phyloP scores from a whole-genome alignment of 768 basidiomycete genomes.

The Tylopilus sp. region DNA sequence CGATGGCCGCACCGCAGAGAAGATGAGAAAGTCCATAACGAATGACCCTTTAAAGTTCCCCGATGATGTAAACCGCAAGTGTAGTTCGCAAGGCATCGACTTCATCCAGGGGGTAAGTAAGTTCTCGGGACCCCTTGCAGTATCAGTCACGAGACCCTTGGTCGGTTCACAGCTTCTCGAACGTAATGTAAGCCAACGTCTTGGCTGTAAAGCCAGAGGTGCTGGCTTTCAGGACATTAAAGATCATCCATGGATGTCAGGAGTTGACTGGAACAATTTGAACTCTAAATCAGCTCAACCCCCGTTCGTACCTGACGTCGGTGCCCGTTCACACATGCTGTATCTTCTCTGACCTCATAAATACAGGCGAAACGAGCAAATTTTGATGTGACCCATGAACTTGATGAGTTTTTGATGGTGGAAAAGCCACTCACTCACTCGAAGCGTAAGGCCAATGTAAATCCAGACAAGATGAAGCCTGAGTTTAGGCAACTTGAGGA shows the following conservation, averaged over 20 bases:
- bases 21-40: conserved; percentile 83
- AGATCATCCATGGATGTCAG: conserved; percentile 79
- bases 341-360: not conserved
- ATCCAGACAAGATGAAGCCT: conserved; percentile 84
- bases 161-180: conserved; percentile 65
- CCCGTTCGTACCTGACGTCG: conserved; percentile 89
- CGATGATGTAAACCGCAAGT: conserved; percentile 55
- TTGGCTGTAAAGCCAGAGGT: conserved; percentile 74
- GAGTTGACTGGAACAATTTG: conserved; percentile 77
- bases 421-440: conserved; percentile 96
- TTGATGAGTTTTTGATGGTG: conserved; percentile 95
- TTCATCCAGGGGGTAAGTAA: conserved; percentile 71
- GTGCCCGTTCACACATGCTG: conserved; percentile 32
- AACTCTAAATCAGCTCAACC: conserved; percentile 68
- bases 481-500: conserved; percentile 93
- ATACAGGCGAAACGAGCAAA: conserved; percentile 91
- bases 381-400: conserved; percentile 95
- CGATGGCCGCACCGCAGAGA: conserved; percentile 84
- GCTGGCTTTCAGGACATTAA: conserved; percentile 78
- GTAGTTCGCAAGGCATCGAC: conserved; percentile 62
- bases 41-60: conserved; percentile 79
- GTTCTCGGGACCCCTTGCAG: conserved; percentile 23
- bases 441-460: conserved; percentile 84
- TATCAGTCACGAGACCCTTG: conserved; percentile 7
- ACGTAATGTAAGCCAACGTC: conserved; percentile 68